Evolutionary conservation across 306 rosid species (phyloP), one percentile per base, ranked within the genome.

Genomic region (Inga leiocalycina): DNA sequence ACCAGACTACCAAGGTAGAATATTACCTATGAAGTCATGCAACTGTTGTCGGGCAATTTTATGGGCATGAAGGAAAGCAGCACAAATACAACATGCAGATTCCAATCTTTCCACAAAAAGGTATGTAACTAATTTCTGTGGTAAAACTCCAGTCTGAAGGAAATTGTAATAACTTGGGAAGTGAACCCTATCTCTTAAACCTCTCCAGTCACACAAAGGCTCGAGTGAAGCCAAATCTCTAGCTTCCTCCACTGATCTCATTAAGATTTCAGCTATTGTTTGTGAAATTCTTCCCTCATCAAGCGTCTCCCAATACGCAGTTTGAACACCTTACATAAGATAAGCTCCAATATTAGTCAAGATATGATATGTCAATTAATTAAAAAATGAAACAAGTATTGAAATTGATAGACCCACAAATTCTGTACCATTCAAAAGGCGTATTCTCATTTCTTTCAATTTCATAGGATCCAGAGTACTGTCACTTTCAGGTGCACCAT

Each of bases 241-340:
- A 8, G 98, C 97, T 87, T 92, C 98, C 71, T 92, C 99, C 84
- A 95, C 98, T 2, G 99, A 95, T 59, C 85, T 88, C 97, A 95
- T 95, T 90, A 95, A 89, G 74, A 95, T 78, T 84, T 88, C 92
- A 43, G 99, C 98, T 70, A 89, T 88, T 68, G 85, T 77, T 87
- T 91, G 98, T 14, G 88, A 80, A 88, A 93, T 93, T 86, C 99
- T 93, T 85, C 97, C 97, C 87, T 95, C 97, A 84, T 93, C 96
- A 86, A 95, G 99, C 99, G 93, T 93, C 85, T 87, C 93, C 99
- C 99, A 95, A 84, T 95, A 95, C 15, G 96, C 94, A 82, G 98
- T 93, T 88, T 95, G 99, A 79, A 95, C 96, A 83, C 99, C 99
- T 95, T 86, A 80, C 56, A 79, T 52, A 71, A 75, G 16, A 75